Conservation (phyloP, 2,329 filamentous ascomycete species). For the Paracamarosporium sp. region DNA sequence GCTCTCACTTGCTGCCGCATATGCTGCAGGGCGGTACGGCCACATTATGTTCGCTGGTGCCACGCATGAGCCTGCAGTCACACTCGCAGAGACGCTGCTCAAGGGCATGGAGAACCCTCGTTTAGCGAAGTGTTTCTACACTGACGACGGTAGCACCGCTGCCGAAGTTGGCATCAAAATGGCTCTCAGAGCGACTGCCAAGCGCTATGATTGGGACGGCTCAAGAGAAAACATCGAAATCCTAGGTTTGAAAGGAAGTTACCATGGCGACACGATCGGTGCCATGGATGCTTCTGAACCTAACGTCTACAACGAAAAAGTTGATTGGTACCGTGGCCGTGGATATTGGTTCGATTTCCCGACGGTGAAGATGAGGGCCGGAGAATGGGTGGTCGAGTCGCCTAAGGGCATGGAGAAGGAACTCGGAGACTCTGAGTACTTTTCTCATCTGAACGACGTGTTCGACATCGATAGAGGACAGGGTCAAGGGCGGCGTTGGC, state of each 20-base stretch:
- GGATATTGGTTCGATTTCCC: slow-evolving; percentile 86
- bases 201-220: slow-evolving; percentile 70
- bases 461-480: slow-evolving; percentile 48
- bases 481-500: slow-evolving; percentile 20
- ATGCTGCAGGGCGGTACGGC: slow-evolving; percentile 83
- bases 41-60: slow-evolving; percentile 88
- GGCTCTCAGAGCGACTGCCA: slow-evolving; percentile 73
- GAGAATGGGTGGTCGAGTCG: slow-evolving; percentile 69
- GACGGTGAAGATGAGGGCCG: slow-evolving; percentile 69
- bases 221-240: slow-evolving; percentile 67
- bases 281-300: slow-evolving; percentile 87
- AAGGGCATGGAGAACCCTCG: slow-evolving; percentile 67
- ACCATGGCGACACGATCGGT: slow-evolving; percentile 87
- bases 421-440: slow-evolving; percentile 51
- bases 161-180: slow-evolving; percentile 87
- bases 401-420: slow-evolving; percentile 57
- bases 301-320: slow-evolving; percentile 77
- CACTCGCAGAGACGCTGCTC: slow-evolving; percentile 71
- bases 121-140: slow-evolving; percentile 77
- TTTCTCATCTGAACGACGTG: slow-evolving; percentile 39
- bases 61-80: slow-evolving; percentile 78
- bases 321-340: slow-evolving; percentile 83
- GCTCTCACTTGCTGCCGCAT: slow-evolving; percentile 76
- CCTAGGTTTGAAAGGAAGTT: slow-evolving; percentile 78
- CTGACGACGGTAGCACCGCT: slow-evolving; percentile 83